phyloP scores from a whole-genome alignment of 768 basidiomycete species.

The Tricholoma hemisulphureum region DNA sequence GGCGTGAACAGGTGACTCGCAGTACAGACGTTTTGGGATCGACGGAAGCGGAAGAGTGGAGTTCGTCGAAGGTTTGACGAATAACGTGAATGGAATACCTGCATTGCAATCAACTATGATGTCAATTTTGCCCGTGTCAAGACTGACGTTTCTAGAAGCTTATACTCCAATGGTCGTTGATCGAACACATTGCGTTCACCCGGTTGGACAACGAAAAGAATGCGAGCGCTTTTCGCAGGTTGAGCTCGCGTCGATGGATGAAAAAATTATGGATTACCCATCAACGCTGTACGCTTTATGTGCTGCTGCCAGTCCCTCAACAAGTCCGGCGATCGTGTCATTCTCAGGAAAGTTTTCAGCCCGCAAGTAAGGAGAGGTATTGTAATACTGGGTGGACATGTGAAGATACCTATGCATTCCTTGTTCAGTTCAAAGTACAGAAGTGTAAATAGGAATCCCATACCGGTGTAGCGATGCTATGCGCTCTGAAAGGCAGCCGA shows the following conservation, averaged over 20 bases:
- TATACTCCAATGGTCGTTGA: constrained; percentile 86
- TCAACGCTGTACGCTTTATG: constrained; percentile 68
- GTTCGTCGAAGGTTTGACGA: constrained; percentile 73
- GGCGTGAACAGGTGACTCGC: constrained; percentile 35
- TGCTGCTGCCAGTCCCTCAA: constrained; percentile 73
- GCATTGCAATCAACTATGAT: background rate
- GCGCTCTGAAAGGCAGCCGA: constrained; percentile 74
- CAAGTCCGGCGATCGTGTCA: constrained; percentile 65
- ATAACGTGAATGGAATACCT: constrained; percentile 76
- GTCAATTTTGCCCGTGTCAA: background rate
- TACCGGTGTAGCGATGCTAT: constrained; percentile 77
- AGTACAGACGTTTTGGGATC: constrained; percentile 46
- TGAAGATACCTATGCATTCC: constrained; percentile 57
- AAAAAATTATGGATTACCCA: constrained; percentile 37
- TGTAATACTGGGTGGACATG: constrained; percentile 65
- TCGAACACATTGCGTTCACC: constrained; percentile 94
- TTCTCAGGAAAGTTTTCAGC: constrained; percentile 69
- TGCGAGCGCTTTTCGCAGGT: constrained; percentile 35
- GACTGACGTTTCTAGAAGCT: constrained; percentile 68
- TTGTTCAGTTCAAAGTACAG: background rate
- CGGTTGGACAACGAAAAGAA: constrained; percentile 88
- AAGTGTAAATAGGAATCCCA: constrained; percentile 4
- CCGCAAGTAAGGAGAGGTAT: constrained; percentile 50
- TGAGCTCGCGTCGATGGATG: background rate
- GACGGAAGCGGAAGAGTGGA: constrained; percentile 57